A percentile compares a stretch with the other conserved stretches of the same genome.
These are phyloP conservation scores for Hypoxylon subgilvum DNA, from an alignment of 495 filamentous ascomycete genomes.

Conservation along the genomic window DNA sequence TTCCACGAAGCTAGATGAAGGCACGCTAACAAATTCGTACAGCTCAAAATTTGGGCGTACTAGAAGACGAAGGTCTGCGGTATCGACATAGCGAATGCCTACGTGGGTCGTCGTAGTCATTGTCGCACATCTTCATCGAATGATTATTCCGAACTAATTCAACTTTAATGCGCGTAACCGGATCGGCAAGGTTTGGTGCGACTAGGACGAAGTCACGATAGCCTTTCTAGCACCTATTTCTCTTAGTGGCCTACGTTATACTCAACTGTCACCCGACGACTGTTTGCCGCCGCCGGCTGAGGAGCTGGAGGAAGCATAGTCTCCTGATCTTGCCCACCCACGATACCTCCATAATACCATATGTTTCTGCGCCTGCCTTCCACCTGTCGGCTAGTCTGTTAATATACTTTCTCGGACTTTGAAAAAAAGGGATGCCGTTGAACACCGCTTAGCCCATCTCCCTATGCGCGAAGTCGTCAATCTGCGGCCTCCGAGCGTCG, in stretches of 20 bases:
- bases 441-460: background rate
- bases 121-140: constrained; percentile 19
- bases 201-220: constrained; percentile 64
- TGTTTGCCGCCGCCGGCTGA: constrained; percentile 34
- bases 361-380: constrained; percentile 28
- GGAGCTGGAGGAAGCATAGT: constrained; percentile 35
- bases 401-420: constrained; percentile 29
- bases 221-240: constrained; percentile 47
- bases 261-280: constrained; percentile 38
- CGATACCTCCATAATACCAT: constrained; percentile 35
- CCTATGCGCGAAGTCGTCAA: background rate
- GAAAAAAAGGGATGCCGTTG: constrained; percentile 14
- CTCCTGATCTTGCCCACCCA: constrained; percentile 18
- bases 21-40: constrained; percentile 40
- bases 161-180: constrained; percentile 50
- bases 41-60: constrained; percentile 91
- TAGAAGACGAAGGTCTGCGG: constrained; percentile 35
- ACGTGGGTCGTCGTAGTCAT: constrained; percentile 42
- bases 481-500: background rate
- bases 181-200: constrained; percentile 54
- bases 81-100: constrained; percentile 2
- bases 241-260: constrained; percentile 45
- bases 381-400: constrained; percentile 21
- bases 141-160: constrained; percentile 49
- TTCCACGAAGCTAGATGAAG: background rate